Evolutionary conservation across 495 filamentous ascomycete species (phyloP).

Genomic region (Aspergillus conjunctus): DNA sequence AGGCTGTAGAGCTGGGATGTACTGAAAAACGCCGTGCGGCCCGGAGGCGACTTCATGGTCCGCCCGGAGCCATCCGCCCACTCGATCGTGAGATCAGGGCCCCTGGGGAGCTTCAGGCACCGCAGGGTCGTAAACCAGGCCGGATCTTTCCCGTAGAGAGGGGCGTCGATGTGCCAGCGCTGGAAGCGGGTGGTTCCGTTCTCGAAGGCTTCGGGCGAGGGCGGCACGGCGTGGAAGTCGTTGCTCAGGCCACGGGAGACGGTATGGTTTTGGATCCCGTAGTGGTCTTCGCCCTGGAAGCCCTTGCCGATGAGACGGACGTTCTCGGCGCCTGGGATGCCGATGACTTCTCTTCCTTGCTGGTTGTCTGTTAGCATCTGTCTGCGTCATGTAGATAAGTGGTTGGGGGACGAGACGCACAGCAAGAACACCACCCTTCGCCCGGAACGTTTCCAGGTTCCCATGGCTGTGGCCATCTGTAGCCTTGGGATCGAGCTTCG

Average conservation of each 20-base stretch:
- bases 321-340: conserved; percentile 7
- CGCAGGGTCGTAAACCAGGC: conserved; percentile 13
- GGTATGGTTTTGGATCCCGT: conserved; percentile 10
- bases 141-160: conserved; percentile 9
- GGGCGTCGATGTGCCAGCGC: conserved; percentile 12
- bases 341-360: conserved; percentile 14
- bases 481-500: conserved; percentile 4
- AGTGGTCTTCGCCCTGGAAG: conserved; percentile 12
- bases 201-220: background rate
- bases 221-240: conserved; percentile 11
- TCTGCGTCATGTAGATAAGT: background rate
- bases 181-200: conserved; percentile 16
- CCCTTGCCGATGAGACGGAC: conserved; percentile 14
- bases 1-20: conserved; percentile 12
- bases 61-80: conserved; percentile 7
- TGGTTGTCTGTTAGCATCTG: background rate
- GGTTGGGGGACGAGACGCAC: background rate
- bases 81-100: conserved; percentile 8
- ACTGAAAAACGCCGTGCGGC: conserved; percentile 8
- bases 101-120: conserved; percentile 8
- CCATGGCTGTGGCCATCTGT: conserved; percentile 14
- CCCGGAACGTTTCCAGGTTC: background rate
- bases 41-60: conserved; percentile 3
- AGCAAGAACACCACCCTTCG: conserved; percentile 13
- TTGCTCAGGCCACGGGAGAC: conserved; percentile 13